Conservation (phyloP, 495 filamentous ascomycete species). For the Durotheca rogersii region DNA sequence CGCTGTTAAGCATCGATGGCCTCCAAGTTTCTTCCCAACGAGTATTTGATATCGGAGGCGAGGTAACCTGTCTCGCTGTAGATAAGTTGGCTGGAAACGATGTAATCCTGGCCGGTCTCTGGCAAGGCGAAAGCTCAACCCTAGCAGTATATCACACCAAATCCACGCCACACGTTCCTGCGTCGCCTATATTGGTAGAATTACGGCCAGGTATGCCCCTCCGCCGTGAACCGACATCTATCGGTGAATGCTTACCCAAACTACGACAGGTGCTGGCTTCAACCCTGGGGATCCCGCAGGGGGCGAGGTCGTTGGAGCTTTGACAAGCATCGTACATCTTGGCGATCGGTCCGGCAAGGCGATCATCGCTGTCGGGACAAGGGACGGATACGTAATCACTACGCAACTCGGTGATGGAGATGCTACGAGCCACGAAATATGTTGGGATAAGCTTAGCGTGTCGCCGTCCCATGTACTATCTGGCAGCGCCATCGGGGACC, state of each 20-base stretch:
- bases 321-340: conserved; percentile 39
- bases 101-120: conserved; percentile 38
- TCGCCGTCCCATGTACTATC: conserved; percentile 24
- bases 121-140: conserved; percentile 24
- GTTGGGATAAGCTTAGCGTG: conserved; percentile 17
- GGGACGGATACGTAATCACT: conserved; percentile 47
- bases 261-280: background rate
- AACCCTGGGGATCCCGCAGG: background rate
- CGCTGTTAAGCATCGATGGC: conserved; percentile 33
- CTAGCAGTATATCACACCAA: conserved; percentile 32
- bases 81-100: conserved; percentile 9
- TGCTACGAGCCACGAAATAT: conserved; percentile 1
- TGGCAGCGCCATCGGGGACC: conserved; percentile 15
- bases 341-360: conserved; percentile 6
- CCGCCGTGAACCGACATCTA: background rate
- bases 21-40: conserved; percentile 20
- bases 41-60: conserved; percentile 37
- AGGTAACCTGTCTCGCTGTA: conserved; percentile 44
- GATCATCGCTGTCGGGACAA: conserved; percentile 42
- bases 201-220: conserved; percentile 14
- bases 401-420: conserved; percentile 14
- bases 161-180: background rate
- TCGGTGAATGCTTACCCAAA: background rate
- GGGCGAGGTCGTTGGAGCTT: conserved; percentile 25
- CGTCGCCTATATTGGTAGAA: conserved; percentile 7